Evolutionary conservation across 352 stramenopile genomes (phyloP).

Genomic region (Aphanomyces cochlioides): DNA sequence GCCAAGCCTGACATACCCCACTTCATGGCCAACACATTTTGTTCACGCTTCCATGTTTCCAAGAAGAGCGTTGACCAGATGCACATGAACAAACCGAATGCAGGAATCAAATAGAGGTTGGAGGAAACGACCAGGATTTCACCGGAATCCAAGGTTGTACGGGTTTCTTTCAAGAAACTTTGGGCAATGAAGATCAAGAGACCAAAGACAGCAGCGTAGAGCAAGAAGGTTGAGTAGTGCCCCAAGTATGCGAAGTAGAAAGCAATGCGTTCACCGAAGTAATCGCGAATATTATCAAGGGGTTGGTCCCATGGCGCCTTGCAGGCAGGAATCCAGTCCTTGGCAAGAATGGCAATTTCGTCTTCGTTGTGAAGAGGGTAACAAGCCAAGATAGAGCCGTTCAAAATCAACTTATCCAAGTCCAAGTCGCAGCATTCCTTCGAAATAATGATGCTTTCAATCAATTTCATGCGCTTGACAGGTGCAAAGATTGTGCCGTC

Average conservation of each 20-base stretch:
- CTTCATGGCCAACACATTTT: slow-evolving; percentile 69
- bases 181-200: slow-evolving; percentile 75
- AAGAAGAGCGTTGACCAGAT: slow-evolving; percentile 89
- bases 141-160: neutral
- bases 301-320: slow-evolving; percentile 71
- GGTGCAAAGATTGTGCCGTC: slow-evolving; percentile 62
- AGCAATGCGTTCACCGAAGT: slow-evolving; percentile 89
- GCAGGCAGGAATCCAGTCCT: slow-evolving; percentile 68
- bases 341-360: slow-evolving; percentile 53
- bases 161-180: neutral
- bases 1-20: slow-evolving; percentile 82
- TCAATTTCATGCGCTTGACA: slow-evolving; percentile 72
- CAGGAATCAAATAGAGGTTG: slow-evolving; percentile 64
- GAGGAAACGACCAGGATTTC: slow-evolving; percentile 61
- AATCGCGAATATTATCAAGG: slow-evolving; percentile 75
- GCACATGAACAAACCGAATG: slow-evolving; percentile 85
- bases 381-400: slow-evolving; percentile 68
- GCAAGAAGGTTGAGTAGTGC: slow-evolving; percentile 93
- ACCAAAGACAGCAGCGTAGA: slow-evolving; percentile 91
- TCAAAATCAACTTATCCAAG: slow-evolving; percentile 70
- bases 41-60: slow-evolving; percentile 87
- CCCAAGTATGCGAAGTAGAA: slow-evolving; percentile 98
- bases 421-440: slow-evolving; percentile 58
- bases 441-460: slow-evolving; percentile 83
- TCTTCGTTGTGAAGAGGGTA: slow-evolving; percentile 75